Base-by-base conservation (phyloP, 208 protist genomes). In the Acanthamoeba sp. region DNA sequence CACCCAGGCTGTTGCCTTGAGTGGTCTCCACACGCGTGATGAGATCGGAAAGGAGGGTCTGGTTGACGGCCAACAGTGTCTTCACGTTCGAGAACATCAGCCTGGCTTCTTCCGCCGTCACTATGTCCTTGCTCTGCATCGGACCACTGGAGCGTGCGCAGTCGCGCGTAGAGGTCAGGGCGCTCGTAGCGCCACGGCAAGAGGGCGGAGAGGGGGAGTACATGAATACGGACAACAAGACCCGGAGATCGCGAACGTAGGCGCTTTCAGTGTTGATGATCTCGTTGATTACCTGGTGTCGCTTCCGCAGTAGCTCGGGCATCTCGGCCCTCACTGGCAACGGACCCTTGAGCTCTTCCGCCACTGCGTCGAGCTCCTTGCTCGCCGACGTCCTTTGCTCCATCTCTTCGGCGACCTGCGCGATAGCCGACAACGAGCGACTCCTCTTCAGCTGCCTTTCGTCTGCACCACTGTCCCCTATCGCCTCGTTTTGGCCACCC, bases 61-160 rank as follows among this genome's bases (percentile, higher is more conserved):
- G 7, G 57, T 92, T 92, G 55, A 92, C 32, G 10, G 20, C 27
- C 36, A 92, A 16, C 10, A 92, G 32, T 16, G n/a, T 45, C 59
- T 64, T 66, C 32, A 92, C 40, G 62, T 92, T 92, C 6, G 87
- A 92, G 87, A 92, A 92, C 16, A 92, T 92, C 24, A 78, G 9
- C 20, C 22, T 76, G 32, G 78, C 38, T 40, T 92, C 87, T 38
- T 92, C 87, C 62, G 18, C 32, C 27, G 27, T 34, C 18, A 32
- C 69, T 1, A 78, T 32, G 1, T 24, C 38, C 34, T 78, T 22
- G 16, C 20, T 40, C 69, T 36, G 34, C 69, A 78, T 78, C 69
- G 69, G 69, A 12, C 16, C 69, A 22, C 69, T 78, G 69, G 16
- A 20, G 1, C 24, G 50, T 22, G 50, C 24, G 50, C 45, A 14